A percentile compares a stretch with the other conserved stretches of the same genome.
These are phyloP conservation scores for Hamamelis virginiana DNA, from an alignment of 164 flowering plant genomes.

Conservation along the genomic window DNA sequence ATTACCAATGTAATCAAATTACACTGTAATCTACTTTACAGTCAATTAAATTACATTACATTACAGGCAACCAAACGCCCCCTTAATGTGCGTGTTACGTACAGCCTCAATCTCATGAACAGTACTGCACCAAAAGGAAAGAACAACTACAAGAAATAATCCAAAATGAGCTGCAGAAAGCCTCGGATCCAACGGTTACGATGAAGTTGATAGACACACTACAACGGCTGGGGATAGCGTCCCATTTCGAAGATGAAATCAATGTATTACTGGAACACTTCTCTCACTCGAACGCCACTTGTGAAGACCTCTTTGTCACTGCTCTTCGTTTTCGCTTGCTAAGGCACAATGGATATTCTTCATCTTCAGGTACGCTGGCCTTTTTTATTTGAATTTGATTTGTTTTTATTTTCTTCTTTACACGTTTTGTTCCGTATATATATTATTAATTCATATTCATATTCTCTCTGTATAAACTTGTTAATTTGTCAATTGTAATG, in stretches of 20 bases:
- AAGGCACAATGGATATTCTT: conserved; percentile 9
- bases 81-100: too few species aligned
- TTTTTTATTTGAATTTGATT: too few species aligned
- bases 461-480: too few species aligned
- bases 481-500: too few species aligned
- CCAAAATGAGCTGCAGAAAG: not conserved
- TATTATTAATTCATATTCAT: too few species aligned
- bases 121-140: not conserved
- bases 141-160: not conserved
- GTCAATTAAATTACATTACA: too few species aligned
- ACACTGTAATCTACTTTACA: too few species aligned
- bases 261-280: not conserved
- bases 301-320: conserved; percentile 5
- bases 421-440: too few species aligned
- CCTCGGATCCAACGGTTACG: conserved; percentile 10
- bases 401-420: not conserved
- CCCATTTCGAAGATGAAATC: conserved; percentile 22
- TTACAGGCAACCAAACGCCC: too few species aligned
- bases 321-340: conserved; percentile 15
- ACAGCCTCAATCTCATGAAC: not conserved
- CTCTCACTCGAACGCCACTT: too few species aligned
- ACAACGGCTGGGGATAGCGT: conserved; percentile 17
- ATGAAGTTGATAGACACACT: conserved; percentile 13
- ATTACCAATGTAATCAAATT: too few species aligned
- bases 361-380: conserved; percentile 1